Evolutionary conservation across 75 land plant species (phyloP).

Genomic region (Azolla pinnata): DNA sequence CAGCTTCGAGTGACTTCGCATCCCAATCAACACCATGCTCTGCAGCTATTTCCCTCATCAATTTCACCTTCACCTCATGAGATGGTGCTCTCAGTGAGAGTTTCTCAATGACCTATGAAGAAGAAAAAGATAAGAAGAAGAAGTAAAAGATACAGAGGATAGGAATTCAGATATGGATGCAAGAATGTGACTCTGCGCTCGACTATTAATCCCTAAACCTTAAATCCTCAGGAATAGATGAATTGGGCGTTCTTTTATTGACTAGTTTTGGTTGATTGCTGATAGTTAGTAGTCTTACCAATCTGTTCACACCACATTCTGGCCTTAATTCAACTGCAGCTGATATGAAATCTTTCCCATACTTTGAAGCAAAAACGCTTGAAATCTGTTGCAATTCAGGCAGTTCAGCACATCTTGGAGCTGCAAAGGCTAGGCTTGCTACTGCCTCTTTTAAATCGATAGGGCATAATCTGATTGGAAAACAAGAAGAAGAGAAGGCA

Average conservation of each 20-base stretch:
- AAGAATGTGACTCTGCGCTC: too few relatives aligned
- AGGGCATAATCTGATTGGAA: constrained; percentile 50
- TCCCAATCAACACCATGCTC: constrained; percentile 79
- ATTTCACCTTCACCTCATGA: constrained; percentile 68
- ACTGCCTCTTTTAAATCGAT: constrained; percentile 79
- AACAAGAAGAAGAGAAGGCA: too few relatives aligned
- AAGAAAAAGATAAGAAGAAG: too few relatives aligned
- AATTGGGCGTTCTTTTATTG: background rate
- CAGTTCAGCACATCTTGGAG: constrained; percentile 78
- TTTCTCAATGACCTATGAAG: constrained; percentile 93
- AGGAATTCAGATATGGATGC: too few relatives aligned
- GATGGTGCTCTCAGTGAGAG: constrained; percentile 71
- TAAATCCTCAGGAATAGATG: background rate
- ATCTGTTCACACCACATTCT: constrained; percentile 58
- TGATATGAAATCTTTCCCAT: constrained; percentile 77
- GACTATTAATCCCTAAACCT: too few relatives aligned
- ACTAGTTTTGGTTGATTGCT: background rate
- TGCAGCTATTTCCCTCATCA: constrained; percentile 87
- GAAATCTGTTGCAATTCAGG: constrained; percentile 58
- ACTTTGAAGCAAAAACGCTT: constrained; percentile 58
- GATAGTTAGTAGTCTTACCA: constrained; percentile 31
- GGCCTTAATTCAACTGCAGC: constrained; percentile 79
- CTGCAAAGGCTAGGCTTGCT: constrained; percentile 69
- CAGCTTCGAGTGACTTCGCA: constrained; percentile 59
- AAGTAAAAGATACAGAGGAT: too few relatives aligned